Percentiles rank a stretch among this genome's conserved stretches.
These are phyloP conservation scores for Myxozyma melibiosi DNA, from an alignment of 805 yeast species.

Conservation along the genomic window DNA sequence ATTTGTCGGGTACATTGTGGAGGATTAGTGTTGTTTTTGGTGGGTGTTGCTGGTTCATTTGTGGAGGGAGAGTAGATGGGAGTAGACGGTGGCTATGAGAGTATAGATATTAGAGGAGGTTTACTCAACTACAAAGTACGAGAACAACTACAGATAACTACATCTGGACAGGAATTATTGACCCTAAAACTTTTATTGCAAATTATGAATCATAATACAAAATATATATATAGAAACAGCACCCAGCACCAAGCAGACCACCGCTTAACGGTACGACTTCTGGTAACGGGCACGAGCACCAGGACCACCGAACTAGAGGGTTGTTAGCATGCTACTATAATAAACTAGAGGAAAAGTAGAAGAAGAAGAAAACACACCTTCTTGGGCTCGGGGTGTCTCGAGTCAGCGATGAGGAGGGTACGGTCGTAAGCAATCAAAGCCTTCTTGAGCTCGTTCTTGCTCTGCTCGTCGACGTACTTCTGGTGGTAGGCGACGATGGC, in stretches of 20 bases:
- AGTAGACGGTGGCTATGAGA: not conserved
- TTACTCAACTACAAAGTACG: not conserved
- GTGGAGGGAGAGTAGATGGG: not conserved
- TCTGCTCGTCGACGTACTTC: conserved; percentile 98
- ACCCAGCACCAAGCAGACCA: conserved; percentile 1
- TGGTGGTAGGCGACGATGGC: conserved; percentile 99
- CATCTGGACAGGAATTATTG: not conserved
- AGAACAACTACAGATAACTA: not conserved
- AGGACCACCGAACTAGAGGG: conserved; percentile 90
- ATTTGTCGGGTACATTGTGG: conserved; percentile 42
- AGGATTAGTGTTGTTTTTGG: conserved; percentile 41
- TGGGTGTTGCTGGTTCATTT: conserved; percentile 29
- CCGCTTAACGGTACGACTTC: conserved; percentile 96
- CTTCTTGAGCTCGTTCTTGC: conserved; percentile 99
- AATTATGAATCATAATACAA: conserved; percentile 17
- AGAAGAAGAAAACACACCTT: conserved; percentile 46
- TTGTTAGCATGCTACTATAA: not conserved
- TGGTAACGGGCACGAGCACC: conserved; percentile 99
- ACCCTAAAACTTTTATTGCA: conserved; percentile 9
- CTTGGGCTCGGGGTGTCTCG: conserved; percentile 99
- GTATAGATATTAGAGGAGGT: no score
- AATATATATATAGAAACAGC: conserved; percentile 14
- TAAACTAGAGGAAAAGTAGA: no score
- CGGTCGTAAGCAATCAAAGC: conserved; percentile 97
- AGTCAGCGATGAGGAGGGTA: conserved; percentile 98